Percentiles rank a stretch among this genome's conserved stretches.
phyloP scores from a whole-genome alignment of 2,329 filamentous ascomycete species.

The Fusarium sp. region DNA sequence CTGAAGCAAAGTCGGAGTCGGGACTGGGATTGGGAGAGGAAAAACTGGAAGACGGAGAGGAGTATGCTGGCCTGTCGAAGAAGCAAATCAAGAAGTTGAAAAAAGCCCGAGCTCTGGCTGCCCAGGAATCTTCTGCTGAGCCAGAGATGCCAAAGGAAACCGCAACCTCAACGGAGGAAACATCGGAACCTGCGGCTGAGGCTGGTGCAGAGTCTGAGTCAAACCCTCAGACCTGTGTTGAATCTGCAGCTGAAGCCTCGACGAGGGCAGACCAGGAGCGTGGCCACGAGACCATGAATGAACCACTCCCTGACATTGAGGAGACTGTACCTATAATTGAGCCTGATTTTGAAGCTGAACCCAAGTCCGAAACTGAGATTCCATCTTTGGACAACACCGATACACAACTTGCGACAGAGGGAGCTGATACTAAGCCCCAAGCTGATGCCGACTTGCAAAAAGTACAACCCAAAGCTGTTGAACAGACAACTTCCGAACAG shows the following conservation, averaged over 20 bases:
- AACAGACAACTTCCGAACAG: conserved; percentile 35
- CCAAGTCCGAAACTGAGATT: conserved; percentile 43
- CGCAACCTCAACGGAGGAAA: conserved; percentile 23
- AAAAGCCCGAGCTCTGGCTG: conserved; percentile 41
- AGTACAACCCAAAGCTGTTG: conserved; percentile 25
- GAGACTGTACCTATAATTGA: conserved; percentile 46
- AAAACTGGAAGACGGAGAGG: conserved; percentile 36
- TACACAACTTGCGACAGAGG: conserved; percentile 29
- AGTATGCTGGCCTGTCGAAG: conserved; percentile 44
- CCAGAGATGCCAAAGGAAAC: conserved; percentile 33
- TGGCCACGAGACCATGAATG: conserved; percentile 39
- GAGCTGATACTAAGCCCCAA: conserved; percentile 25
- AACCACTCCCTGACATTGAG: conserved; percentile 33
- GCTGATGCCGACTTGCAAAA: conserved; percentile 27
- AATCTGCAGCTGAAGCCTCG: conserved; percentile 21
- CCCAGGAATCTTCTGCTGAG: conserved; percentile 29
- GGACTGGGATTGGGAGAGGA: conserved; percentile 36
- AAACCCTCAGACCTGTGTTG: conserved; percentile 18
- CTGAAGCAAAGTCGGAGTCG: conserved; percentile 32
- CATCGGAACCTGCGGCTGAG: conserved; percentile 30
- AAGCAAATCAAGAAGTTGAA: conserved; percentile 44
- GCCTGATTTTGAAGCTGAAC: conserved; percentile 46
- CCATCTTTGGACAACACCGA: conserved; percentile 35
- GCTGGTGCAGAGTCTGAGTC: conserved; percentile 36
- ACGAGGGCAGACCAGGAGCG: conserved; percentile 24